Percentiles rank a stretch among this genome's conserved stretches.
Evolutionary conservation across 768 basidiomycete genomes (phyloP).

Genomic region (Termitomyces titanicus): DNA sequence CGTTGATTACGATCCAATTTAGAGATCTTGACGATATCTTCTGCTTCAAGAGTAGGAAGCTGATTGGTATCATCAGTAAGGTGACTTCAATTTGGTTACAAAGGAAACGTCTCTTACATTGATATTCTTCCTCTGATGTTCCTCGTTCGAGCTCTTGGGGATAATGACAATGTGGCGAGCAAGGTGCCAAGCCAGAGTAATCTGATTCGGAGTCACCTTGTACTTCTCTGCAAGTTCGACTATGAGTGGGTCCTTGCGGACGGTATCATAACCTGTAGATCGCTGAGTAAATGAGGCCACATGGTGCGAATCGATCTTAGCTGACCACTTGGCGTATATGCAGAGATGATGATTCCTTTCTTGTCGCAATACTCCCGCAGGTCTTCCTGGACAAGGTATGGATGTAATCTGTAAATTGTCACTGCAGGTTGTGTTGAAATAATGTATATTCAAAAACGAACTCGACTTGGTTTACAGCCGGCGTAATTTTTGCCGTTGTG

Average conservation of each 20-base stretch:
- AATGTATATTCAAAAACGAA: slow-evolving; percentile 14
- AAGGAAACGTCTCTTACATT: slow-evolving; percentile 29
- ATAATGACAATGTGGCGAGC: slow-evolving; percentile 39
- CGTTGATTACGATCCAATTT: slow-evolving; percentile 38
- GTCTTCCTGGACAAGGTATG: slow-evolving; percentile 47
- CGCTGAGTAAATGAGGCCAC: not conserved
- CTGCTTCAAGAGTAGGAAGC: slow-evolving; percentile 31
- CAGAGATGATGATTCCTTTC: slow-evolving; percentile 47
- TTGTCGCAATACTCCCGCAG: slow-evolving; percentile 42
- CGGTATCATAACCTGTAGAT: slow-evolving; percentile 35
- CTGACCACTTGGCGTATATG: slow-evolving; percentile 46
- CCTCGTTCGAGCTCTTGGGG: slow-evolving; percentile 44
- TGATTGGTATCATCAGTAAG: slow-evolving; percentile 11
- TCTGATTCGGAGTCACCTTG: slow-evolving; percentile 40
- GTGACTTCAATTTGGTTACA: not conserved
- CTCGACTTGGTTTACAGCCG: slow-evolving; percentile 49
- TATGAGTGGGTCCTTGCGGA: slow-evolving; percentile 44
- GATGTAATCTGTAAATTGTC: slow-evolving; percentile 34
- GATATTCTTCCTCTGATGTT: slow-evolving; percentile 48
- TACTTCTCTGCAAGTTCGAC: slow-evolving; percentile 44
- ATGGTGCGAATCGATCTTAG: not conserved
- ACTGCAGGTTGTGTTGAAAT: not conserved
- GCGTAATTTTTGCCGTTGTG: slow-evolving; percentile 38
- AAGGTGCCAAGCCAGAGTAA: slow-evolving; percentile 51
- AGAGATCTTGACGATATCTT: slow-evolving; percentile 43